A percentile compares a stretch with the other conserved stretches of the same genome.
Evolutionary conservation across 345 rosid genomes (phyloP).

Genomic region (Melaleuca alternifolia): DNA sequence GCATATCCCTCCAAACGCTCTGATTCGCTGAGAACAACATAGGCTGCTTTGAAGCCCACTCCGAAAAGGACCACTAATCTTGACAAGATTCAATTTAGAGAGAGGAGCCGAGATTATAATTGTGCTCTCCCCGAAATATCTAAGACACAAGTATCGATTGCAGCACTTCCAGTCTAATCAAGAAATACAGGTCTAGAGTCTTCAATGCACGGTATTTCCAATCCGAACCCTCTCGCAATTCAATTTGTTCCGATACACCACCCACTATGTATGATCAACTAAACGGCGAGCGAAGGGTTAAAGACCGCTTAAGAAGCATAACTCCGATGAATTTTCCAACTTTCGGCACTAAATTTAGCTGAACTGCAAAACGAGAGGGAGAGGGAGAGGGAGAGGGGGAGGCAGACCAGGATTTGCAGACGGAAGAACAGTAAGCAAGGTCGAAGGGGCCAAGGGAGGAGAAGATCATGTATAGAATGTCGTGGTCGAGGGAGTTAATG

Average conservation of each 20-base stretch:
- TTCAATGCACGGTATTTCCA: background rate
- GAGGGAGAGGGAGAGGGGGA: background rate
- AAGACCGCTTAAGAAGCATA: background rate
- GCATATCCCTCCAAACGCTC: background rate
- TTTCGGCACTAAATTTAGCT: background rate
- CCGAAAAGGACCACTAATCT: background rate
- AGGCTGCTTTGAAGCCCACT: background rate
- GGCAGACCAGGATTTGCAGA: constrained; percentile 66
- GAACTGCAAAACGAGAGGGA: background rate
- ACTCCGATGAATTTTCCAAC: background rate
- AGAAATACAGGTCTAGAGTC: background rate
- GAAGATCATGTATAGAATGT: constrained; percentile 58
- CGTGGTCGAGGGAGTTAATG: constrained; percentile 28
- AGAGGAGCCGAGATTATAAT: background rate
- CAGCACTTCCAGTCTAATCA: background rate
- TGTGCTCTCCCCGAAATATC: background rate
- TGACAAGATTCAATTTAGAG: background rate
- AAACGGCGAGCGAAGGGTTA: background rate
- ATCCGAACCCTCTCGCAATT: background rate
- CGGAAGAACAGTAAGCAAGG: constrained; percentile 67
- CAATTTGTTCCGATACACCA: background rate
- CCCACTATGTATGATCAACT: background rate
- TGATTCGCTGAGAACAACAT: background rate
- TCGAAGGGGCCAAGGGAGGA: constrained; percentile 64
- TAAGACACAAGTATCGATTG: background rate